Evolutionary conservation across 129 eudicot genomes (phyloP).

Genomic region (Helianthus annuus): HanXRQr2.0-SUNRISE NC_035443.2:27185113-27185612

Average conservation of each 20-base stretch:
- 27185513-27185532: too few species aligned
- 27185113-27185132: conserved; percentile 39
- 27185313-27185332: conserved; percentile 62
- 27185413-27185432: conserved; percentile 21
- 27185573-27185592: too few species aligned
- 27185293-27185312: not conserved
- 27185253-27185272: not conserved
- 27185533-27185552: too few species aligned
- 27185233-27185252: conserved; percentile 19
- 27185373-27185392: conserved; percentile 73
- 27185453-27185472: conserved; percentile 1
- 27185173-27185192: conserved; percentile 62
- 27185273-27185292: not conserved
- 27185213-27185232: too few species aligned
- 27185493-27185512: too few species aligned
- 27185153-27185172: conserved; percentile 45
- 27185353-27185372: conserved; percentile 66
- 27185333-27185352: conserved; percentile 51
- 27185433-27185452: conserved; percentile 50
- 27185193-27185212: conserved; percentile 65
- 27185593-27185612: too few species aligned
- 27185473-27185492: not conserved
- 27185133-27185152: conserved; percentile 20
- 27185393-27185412: conserved; percentile 73
- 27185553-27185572: too few species aligned